Evolutionary conservation across 139 green algal species (phyloP).

Genomic region (Chlamydomonas schloesseri): DNA sequence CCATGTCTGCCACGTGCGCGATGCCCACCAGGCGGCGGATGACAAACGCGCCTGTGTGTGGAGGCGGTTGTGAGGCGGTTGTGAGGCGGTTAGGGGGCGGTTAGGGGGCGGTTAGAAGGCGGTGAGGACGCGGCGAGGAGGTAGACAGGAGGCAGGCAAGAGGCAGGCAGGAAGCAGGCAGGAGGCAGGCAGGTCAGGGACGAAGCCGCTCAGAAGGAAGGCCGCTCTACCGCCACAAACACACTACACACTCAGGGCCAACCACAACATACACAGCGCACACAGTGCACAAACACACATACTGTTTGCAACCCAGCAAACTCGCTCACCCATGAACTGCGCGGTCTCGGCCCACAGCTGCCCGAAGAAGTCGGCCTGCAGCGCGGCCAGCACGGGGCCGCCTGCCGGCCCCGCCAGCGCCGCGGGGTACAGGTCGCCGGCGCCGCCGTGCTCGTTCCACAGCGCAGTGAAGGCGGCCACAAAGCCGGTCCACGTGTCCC

Average conservation of each 20-base stretch:
- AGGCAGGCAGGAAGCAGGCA: background rate
- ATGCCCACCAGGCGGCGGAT: constrained; percentile 93
- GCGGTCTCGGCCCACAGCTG: constrained; percentile 82
- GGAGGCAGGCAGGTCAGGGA: background rate
- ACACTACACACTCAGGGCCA: too few relatives aligned
- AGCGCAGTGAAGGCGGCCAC: constrained; percentile 72
- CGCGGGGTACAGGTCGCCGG: constrained; percentile 62
- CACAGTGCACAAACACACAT: too few relatives aligned
- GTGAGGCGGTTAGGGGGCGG: too few relatives aligned
- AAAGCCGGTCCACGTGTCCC: constrained; percentile 80
- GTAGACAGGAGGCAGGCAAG: background rate
- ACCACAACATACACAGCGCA: too few relatives aligned
- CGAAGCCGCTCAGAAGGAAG: too few relatives aligned
- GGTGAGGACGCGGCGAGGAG: too few relatives aligned
- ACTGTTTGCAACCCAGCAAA: too few relatives aligned
- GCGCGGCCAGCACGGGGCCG: constrained; percentile 46
- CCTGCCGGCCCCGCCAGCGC: constrained; percentile 57
- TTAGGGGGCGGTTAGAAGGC: too few relatives aligned
- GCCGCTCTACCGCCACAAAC: too few relatives aligned
- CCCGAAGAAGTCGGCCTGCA: constrained; percentile 83
- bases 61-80: background rate
- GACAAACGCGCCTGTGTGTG: constrained; percentile 73
- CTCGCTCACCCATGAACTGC: constrained; percentile 62
- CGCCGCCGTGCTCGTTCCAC: constrained; percentile 64
- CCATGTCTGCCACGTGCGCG: constrained; percentile 94